Percentiles rank a stretch among this genome's conserved stretches.
These are phyloP conservation scores for Waltiozyma sp. DNA, from an alignment of 1,139 yeast genomes.

Conservation along the genomic window DNA sequence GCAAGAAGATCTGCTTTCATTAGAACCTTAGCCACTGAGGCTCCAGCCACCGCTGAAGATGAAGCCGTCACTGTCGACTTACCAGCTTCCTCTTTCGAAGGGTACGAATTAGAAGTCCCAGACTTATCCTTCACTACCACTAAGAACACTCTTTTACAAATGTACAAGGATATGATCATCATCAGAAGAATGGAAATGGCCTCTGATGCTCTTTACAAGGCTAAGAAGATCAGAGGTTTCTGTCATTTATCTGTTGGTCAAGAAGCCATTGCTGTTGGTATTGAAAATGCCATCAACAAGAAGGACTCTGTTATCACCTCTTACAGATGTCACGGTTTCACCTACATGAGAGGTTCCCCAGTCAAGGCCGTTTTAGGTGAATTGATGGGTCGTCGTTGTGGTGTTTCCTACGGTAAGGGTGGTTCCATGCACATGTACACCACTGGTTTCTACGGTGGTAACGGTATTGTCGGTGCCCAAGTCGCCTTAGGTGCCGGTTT, in stretches of 20 bases:
- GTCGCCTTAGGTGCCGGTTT: constrained; percentile 97
- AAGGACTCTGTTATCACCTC: constrained; percentile 89
- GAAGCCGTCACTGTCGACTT: constrained; percentile 26
- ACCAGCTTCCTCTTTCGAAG: constrained; percentile 75
- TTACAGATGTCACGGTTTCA: constrained; percentile 98
- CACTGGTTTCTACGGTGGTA: constrained; percentile 94
- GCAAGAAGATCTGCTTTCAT: constrained; percentile 6
- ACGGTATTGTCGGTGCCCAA: constrained; percentile 99
- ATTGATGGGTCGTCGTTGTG: constrained; percentile 91
- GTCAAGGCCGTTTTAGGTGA: constrained; percentile 89
- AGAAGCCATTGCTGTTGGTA: constrained; percentile 98
- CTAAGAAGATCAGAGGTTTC: constrained; percentile 97
- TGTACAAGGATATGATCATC: constrained; percentile 93
- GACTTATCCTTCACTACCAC: constrained; percentile 63
- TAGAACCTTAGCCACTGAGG: constrained; percentile 18
- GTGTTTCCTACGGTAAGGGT: constrained; percentile 96
- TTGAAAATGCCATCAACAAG: constrained; percentile 82
- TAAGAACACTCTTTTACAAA: constrained; percentile 68
- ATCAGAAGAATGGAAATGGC: constrained; percentile 99
- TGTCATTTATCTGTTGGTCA: constrained; percentile 99
- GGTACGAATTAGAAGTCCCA: constrained; percentile 76
- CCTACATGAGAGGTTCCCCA: constrained; percentile 89
- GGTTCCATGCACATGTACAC: constrained; percentile 99
- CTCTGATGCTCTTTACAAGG: constrained; percentile 93
- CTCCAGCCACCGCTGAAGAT: constrained; percentile 10